Evolutionary conservation across 208 protist genomes (phyloP).

Genomic region (Trypanosoma platydactyli): DNA sequence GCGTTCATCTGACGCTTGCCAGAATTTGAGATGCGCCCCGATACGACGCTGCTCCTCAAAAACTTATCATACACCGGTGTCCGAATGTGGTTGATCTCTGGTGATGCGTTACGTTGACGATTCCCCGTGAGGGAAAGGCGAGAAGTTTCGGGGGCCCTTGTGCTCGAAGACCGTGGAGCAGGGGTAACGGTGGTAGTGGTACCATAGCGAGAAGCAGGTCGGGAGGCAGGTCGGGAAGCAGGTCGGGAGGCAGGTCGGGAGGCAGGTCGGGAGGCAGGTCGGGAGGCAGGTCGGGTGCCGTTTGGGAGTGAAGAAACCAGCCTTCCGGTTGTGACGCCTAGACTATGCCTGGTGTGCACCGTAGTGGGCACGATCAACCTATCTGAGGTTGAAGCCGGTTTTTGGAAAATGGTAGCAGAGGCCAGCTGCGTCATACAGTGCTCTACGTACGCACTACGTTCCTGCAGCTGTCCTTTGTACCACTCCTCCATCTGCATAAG

Average conservation of each 20-base stretch:
- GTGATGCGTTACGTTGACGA: neutral
- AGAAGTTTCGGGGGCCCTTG: conserved; percentile 3
- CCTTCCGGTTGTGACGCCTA: neutral
- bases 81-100: neutral
- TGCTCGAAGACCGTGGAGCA: neutral
- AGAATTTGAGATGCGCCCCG: neutral
- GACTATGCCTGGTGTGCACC: conserved; percentile 2
- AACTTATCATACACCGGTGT: conserved; percentile 4
- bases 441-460: conserved; percentile 47
- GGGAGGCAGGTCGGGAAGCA: neutral
- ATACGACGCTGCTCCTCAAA: too few species aligned
- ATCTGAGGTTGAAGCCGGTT: neutral
- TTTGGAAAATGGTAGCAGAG: conserved; percentile 17
- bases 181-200: neutral
- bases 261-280: neutral
- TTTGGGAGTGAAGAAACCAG: conserved; percentile 5
- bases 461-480: conserved; percentile 53
- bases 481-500: conserved; percentile 40
- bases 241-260: neutral
- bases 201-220: neutral
- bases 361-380: conserved; percentile 7
- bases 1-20: conserved; percentile 3
- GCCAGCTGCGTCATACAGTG: conserved; percentile 47
- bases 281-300: too few species aligned
- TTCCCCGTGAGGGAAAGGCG: neutral